Evolutionary conservation across 768 basidiomycete species (phyloP).

Genomic region (Leccinum boreale): DNA sequence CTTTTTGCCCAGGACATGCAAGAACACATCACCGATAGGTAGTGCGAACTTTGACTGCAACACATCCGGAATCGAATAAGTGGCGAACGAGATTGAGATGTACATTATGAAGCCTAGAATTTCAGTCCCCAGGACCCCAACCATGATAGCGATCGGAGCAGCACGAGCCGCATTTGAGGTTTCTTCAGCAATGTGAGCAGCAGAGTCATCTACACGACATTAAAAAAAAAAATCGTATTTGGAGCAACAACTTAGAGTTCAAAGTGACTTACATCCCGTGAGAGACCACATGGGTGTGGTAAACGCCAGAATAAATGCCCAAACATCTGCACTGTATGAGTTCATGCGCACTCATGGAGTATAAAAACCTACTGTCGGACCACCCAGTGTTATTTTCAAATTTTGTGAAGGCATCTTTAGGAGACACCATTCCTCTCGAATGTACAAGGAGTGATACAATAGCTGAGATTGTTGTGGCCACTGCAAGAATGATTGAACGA

Average conservation of each 20-base stretch:
- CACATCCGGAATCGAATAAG: constrained; percentile 34
- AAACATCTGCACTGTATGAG: constrained; percentile 13
- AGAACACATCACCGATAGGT: constrained; percentile 41
- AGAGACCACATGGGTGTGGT: constrained; percentile 26
- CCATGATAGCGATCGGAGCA: constrained; percentile 44
- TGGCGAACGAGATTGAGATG: constrained; percentile 44
- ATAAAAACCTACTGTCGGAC: constrained; percentile 14
- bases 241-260: not conserved
- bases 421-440: constrained; percentile 15
- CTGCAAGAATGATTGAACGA: constrained; percentile 3
- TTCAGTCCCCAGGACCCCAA: constrained; percentile 38
- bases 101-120: constrained; percentile 41
- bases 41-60: constrained; percentile 34
- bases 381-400: constrained; percentile 28
- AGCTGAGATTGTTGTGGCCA: constrained; percentile 17
- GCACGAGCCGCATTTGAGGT: constrained; percentile 40
- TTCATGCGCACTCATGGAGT: no score
- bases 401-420: constrained; percentile 18
- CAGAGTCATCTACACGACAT: constrained; percentile 40
- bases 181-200: constrained; percentile 47
- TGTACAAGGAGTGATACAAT: constrained; percentile 17
- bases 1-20: constrained; percentile 36
- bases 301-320: constrained; percentile 26
- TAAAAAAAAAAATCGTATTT: not conserved
- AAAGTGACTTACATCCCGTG: constrained; percentile 20